phyloP scores from a whole-genome alignment of 148 eudicot genomes.

The Persicaria maculosa region DNA sequence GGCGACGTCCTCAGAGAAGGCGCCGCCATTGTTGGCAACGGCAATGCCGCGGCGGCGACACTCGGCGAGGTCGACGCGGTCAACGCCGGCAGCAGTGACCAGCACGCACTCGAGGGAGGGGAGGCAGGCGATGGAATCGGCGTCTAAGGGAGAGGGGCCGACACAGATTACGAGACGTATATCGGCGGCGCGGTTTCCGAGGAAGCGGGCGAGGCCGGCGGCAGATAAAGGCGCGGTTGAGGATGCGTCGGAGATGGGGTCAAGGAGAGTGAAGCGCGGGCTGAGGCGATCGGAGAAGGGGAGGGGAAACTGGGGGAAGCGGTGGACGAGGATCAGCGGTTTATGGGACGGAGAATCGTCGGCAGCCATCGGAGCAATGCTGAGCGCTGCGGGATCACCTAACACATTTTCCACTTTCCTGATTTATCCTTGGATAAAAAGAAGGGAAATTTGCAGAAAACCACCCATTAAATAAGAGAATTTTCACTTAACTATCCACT shows the following conservation, averaged over 20 bases:
- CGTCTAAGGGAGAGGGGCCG: conserved; percentile 36
- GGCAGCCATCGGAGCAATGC: not conserved
- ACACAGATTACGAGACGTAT: conserved; percentile 42
- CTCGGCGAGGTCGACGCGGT: conserved; percentile 54
- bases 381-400: too few relatives aligned
- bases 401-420: too few relatives aligned
- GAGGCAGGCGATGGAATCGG: conserved; percentile 29
- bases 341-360: not conserved
- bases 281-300: conserved; percentile 21
- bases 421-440: too few relatives aligned
- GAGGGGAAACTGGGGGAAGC: conserved; percentile 21
- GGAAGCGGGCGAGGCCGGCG: conserved; percentile 18
- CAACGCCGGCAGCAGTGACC: conserved; percentile 35
- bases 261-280: conserved; percentile 32
- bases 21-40: conserved; percentile 54
- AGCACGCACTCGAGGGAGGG: conserved; percentile 54
- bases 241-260: conserved; percentile 29
- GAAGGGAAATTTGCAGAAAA: too few relatives aligned
- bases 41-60: conserved; percentile 54
- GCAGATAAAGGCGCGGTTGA: conserved; percentile 16
- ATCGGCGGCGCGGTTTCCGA: conserved; percentile 17
- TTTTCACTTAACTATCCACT: too few relatives aligned
- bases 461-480: too few relatives aligned
- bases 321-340: conserved; percentile 37
- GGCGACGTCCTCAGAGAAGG: conserved; percentile 61